phyloP scores from a whole-genome alignment of 768 basidiomycete species.

The Lentinus tigrinus region DNA sequence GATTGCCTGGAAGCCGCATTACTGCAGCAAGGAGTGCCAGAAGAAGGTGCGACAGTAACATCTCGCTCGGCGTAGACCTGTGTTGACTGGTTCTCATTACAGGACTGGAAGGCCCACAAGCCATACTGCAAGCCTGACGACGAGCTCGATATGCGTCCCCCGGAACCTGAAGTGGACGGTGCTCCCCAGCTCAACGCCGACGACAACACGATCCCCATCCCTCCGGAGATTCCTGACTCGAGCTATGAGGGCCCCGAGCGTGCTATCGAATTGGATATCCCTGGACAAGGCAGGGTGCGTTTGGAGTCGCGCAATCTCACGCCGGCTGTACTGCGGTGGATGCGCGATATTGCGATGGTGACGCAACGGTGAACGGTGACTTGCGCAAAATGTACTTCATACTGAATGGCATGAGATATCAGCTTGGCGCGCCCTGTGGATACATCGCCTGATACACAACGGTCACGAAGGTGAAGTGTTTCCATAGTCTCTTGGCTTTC shows the following conservation, averaged over 20 bases:
- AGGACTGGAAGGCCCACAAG: constrained; percentile 3
- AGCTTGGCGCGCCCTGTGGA: too few relatives aligned
- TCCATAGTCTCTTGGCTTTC: too few relatives aligned
- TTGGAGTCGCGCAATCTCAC: not conserved
- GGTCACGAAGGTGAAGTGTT: too few relatives aligned
- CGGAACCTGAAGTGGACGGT: not conserved
- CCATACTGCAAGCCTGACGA: constrained; percentile 1
- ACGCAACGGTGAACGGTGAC: too few relatives aligned
- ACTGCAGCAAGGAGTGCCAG: constrained; percentile 14
- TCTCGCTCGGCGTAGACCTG: not conserved
- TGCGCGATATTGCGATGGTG: not conserved
- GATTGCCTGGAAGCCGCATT: constrained; percentile 6
- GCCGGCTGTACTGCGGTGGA: not conserved
- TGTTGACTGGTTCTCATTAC: too few relatives aligned
- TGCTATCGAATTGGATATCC: not conserved
- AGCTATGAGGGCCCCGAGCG: not conserved
- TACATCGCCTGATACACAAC: too few relatives aligned
- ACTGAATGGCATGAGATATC: too few relatives aligned
- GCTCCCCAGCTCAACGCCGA: not conserved
- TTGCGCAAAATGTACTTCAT: too few relatives aligned
- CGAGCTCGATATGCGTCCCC: not conserved
- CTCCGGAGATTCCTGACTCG: not conserved
- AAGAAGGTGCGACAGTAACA: not conserved
- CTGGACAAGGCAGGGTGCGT: not conserved
- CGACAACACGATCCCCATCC: not conserved